These are phyloP conservation scores for Zhuliangozyma blackwelliae DNA, from an alignment of 1,139 yeast genomes.

Conservation along the genomic window DNA sequence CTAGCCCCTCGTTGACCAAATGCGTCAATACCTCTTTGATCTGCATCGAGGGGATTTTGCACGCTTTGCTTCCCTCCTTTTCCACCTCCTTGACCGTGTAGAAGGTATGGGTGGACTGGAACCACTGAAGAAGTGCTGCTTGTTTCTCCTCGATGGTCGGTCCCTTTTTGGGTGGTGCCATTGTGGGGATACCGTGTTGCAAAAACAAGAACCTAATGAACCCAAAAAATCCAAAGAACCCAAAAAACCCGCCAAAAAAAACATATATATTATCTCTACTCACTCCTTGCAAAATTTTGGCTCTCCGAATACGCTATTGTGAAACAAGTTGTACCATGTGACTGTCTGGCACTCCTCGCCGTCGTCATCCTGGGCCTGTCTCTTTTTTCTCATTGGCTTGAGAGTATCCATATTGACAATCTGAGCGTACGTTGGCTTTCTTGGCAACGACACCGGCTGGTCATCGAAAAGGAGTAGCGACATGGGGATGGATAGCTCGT, in stretches of 20 bases:
- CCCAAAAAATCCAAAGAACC: no score
- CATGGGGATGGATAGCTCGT: conserved; percentile 16
- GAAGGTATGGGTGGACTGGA: conserved; percentile 34
- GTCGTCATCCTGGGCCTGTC: conserved; percentile 8
- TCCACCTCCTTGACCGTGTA: conserved; percentile 51
- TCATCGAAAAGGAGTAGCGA: conserved; percentile 17
- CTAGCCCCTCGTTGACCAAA: conserved; percentile 43
- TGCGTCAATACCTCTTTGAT: conserved; percentile 45
- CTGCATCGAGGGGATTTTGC: conserved; percentile 46
- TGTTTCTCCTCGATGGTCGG: conserved; percentile 38
- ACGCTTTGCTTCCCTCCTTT: conserved; percentile 37
- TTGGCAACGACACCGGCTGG: conserved; percentile 15
- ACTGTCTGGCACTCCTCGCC: conserved; percentile 37
- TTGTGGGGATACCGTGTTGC: conserved; percentile 4
- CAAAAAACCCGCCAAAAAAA: no score
- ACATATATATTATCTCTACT: conserved; percentile 7
- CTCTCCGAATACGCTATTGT: conserved; percentile 45
- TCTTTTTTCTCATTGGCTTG: conserved; percentile 1
- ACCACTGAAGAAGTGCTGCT: conserved; percentile 32
- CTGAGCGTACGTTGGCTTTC: conserved; percentile 24
- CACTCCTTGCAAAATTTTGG: conserved; percentile 36
- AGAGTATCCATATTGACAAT: conserved; percentile 9
- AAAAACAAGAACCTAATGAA: conserved; percentile 3
- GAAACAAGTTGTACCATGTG: conserved; percentile 48
- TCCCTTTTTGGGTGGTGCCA: conserved; percentile 24